Percentiles rank a stretch among this genome's conserved stretches.
Conservation (phyloP, 1,284 basidiomycete species). For the Tilletia setariae region DNA sequence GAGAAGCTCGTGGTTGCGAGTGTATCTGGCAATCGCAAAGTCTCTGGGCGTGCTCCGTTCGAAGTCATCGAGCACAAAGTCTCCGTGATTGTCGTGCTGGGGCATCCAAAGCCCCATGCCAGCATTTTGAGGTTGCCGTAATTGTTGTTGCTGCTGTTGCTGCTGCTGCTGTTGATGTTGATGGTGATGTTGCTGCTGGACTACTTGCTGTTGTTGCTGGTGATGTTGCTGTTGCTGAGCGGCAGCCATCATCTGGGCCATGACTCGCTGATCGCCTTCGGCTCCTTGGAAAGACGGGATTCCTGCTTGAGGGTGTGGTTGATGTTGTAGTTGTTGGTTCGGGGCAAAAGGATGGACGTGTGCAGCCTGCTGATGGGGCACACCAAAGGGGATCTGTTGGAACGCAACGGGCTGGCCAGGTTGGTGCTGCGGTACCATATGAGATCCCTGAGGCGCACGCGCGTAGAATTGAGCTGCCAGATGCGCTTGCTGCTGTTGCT, state of each 20-base stretch:
- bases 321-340: background rate
- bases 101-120: conserved; percentile 19
- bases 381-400: too few relatives aligned
- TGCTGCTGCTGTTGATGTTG: conserved; percentile 14
- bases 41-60: conserved; percentile 45
- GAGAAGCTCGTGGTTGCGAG: conserved; percentile 48
- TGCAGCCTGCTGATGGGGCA: too few relatives aligned
- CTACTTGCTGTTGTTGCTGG: conserved; percentile 13
- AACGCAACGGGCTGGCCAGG: background rate
- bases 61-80: conserved; percentile 40
- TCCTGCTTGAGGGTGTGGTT: background rate
- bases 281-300: background rate
- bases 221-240: conserved; percentile 11
- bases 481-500: background rate
- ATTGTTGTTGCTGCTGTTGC: conserved; percentile 2
- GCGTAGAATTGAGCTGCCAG: conserved; percentile 5
- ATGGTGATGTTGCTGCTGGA: conserved; percentile 7
- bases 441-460: background rate
- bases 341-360: too few relatives aligned
- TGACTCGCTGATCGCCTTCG: too few relatives aligned
- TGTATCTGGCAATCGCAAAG: conserved; percentile 45
- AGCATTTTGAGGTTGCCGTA: background rate
- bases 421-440: background rate
- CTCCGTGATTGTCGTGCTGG: conserved; percentile 25
- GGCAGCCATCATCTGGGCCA: conserved; percentile 11